Evolutionary conservation across 139 green algal genomes (phyloP), one percentile per base, ranked within the genome.

Genomic region (Chlamydomonas eustigma): DNA sequence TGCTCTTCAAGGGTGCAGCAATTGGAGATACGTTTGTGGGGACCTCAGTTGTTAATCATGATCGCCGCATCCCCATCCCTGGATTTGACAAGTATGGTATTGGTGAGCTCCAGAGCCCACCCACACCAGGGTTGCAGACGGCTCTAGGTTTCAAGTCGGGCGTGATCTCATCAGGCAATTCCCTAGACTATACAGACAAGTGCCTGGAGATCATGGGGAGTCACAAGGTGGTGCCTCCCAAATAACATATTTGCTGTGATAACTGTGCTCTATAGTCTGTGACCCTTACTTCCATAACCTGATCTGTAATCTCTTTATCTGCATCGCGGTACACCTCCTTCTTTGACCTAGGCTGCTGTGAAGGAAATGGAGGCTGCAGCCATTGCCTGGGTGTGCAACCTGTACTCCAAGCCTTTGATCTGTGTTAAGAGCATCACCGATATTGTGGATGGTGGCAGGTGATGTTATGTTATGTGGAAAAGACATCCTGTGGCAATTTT

Each of bases 311-410:
- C n/a, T n/a, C n/a, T n/a, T n/a, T n/a, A n/a, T n/a, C n/a, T n/a
- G n/a, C n/a, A n/a, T n/a, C n/a, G n/a, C n/a, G n/a, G n/a, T n/a
- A n/a, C 52, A 6, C 8, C 52, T 31, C 18, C 52, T 28, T 68
- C 52, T 8, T 6, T 6, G 32, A 35, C 18, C n/a, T 86, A 93
- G 64, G 83, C 78, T 12, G 90, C 88, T 1, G 79, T 98, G 2
- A 97, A 98, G 85, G 95, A 99, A 78, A 99, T 99, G 95, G 95
- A 99, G 78, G 92, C 88, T 0, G 93, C 92, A 1, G 90, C 87
- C 24, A 88, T 96, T 35, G 90, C 90, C 0, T 97, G 92, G 91
- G 78, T 85, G 25, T 88, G 86, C 1, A 39, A 78, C 39, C 74
- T 97, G 3, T 94, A 88, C 67, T 50, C 95, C 37, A 97, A 97